Evolutionary conservation across 2,329 filamentous ascomycete genomes (phyloP).

Genomic region (Aureobasidium lini): DNA sequence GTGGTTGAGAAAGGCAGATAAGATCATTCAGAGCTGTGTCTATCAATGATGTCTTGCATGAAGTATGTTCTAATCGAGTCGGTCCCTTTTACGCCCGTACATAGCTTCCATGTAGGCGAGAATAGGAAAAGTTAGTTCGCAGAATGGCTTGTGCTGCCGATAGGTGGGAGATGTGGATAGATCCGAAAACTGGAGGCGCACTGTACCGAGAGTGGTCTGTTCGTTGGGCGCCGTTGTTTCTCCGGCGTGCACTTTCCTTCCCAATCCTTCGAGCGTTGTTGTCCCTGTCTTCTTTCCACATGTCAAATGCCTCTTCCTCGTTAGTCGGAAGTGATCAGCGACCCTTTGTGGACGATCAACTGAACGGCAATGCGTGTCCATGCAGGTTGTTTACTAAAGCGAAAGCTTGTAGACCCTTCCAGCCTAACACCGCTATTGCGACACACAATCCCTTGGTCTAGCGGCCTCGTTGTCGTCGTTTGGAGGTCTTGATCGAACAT

Average conservation of each 20-base stretch:
- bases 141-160: not conserved
- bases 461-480: not conserved
- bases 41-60: not conserved
- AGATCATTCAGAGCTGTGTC: not conserved
- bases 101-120: not conserved
- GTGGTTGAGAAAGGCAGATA: not conserved
- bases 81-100: not conserved
- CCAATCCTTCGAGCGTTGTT: not conserved
- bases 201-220: not conserved
- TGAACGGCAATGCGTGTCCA: not conserved
- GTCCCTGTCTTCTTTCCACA: not conserved
- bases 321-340: not conserved
- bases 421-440: not conserved
- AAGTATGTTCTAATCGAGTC: not conserved
- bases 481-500: not conserved
- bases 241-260: not conserved
- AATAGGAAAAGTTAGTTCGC: not conserved
- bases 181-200: not conserved
- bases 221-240: not conserved
- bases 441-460: not conserved
- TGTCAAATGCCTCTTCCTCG: not conserved
- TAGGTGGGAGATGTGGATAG: constrained; percentile 2
- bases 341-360: not conserved
- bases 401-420: not conserved
- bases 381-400: not conserved